These are phyloP conservation scores for Hydnum rufescens DNA, from an alignment of 768 basidiomycete genomes.

Conservation along the genomic window DNA sequence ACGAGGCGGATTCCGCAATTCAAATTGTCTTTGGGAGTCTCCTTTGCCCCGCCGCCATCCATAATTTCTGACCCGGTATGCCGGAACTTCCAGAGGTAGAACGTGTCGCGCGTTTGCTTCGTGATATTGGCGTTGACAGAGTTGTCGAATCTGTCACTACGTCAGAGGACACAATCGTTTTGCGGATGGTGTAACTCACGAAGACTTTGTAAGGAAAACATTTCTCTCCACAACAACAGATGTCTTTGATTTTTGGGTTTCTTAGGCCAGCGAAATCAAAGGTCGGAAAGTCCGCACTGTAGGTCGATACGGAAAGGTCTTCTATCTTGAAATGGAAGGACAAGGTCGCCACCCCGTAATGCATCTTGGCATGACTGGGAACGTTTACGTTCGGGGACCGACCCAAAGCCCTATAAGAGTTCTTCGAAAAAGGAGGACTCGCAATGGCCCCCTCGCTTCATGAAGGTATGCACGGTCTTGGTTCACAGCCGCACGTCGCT, in stretches of 20 bases:
- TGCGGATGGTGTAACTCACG: constrained; percentile 32
- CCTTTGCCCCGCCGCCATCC: too few relatives aligned
- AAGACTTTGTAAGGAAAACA: constrained; percentile 34
- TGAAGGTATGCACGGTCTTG: constrained; percentile 8
- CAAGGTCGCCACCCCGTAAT: constrained; percentile 43
- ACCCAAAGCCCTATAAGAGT: neutral
- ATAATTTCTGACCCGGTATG: too few relatives aligned
- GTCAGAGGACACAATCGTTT: constrained; percentile 41
- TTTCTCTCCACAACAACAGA: neutral
- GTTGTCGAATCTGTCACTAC: constrained; percentile 37
- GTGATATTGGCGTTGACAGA: constrained; percentile 31
- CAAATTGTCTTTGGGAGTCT: too few relatives aligned
- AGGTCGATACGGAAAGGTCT: constrained; percentile 20
- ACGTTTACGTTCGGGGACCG: neutral
- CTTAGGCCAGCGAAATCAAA: constrained; percentile 32
- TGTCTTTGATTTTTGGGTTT: neutral
- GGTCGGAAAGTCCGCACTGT: constrained; percentile 18
- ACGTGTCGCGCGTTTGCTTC: constrained; percentile 37
- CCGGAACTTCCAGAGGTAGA: constrained; percentile 33
- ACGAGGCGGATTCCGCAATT: too few relatives aligned
- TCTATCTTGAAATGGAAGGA: constrained; percentile 43
- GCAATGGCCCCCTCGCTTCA: constrained; percentile 7
- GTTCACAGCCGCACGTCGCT: too few relatives aligned
- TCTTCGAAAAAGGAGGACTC: neutral
- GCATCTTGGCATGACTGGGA: constrained; percentile 60